Percentiles rank a stretch among this genome's conserved stretches.
These are phyloP conservation scores for Candida tropicalis DNA, from an alignment of 1,139 yeast species.

Conservation along the genomic window DNA sequence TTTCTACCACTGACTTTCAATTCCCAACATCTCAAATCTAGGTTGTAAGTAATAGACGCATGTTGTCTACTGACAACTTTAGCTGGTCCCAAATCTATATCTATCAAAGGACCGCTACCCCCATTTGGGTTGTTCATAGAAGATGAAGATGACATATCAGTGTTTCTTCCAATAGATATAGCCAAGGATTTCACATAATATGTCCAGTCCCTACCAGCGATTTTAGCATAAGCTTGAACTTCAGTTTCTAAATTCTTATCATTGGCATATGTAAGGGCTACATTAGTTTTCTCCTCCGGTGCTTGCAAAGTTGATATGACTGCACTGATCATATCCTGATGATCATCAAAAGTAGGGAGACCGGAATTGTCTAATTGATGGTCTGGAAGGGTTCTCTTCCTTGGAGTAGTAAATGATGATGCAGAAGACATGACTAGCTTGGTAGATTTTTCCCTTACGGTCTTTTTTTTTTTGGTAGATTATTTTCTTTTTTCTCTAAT, in stretches of 20 bases:
- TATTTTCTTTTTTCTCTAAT: too few relatives aligned
- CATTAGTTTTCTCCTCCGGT: conserved; percentile 56
- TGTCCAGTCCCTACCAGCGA: conserved; percentile 94
- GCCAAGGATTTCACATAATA: conserved; percentile 83
- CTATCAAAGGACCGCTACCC: conserved; percentile 43
- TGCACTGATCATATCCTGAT: conserved; percentile 54
- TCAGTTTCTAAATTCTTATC: conserved; percentile 77
- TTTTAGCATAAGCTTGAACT: conserved; percentile 94
- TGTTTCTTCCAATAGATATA: conserved; percentile 82
- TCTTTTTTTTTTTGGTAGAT: too few relatives aligned
- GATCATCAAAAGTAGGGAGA: conserved; percentile 46
- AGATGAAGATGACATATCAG: conserved; percentile 44
- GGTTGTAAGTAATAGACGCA: conserved; percentile 80
- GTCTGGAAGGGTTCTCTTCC: conserved; percentile 31
- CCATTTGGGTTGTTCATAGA: conserved; percentile 8
- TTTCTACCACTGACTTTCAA: conserved; percentile 81
- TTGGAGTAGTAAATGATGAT: conserved; percentile 26
- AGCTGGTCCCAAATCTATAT: conserved; percentile 94
- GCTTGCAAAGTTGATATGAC: conserved; percentile 50
- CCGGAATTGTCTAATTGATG: conserved; percentile 21
- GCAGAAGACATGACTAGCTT: conserved; percentile 5
- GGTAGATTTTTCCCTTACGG: background rate
- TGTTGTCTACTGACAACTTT: conserved; percentile 92
- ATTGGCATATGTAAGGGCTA: conserved; percentile 55
- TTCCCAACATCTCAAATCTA: conserved; percentile 82